Conservation (phyloP, 129 eudicot species). For the Flaveria sonorensis region DNA sequence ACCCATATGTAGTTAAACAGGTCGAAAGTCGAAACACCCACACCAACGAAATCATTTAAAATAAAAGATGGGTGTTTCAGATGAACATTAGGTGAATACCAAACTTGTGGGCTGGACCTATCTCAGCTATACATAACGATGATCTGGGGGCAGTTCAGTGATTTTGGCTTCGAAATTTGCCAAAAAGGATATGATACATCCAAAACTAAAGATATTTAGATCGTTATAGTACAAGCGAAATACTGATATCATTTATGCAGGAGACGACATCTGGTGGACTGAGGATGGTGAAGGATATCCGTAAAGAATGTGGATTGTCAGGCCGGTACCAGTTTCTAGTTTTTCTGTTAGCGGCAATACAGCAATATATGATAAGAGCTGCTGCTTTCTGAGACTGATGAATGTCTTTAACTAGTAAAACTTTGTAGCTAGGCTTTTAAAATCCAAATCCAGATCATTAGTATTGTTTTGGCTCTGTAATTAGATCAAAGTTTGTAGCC, state of each 20-base stretch:
- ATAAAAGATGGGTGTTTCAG: too few relatives aligned
- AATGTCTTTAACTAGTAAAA: constrained; percentile 21
- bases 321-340: constrained; percentile 39
- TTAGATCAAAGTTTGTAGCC: constrained; percentile 22
- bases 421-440: constrained; percentile 14
- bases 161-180: neutral
- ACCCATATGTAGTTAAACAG: neutral
- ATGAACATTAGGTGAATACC: too few relatives aligned
- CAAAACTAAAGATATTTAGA: neutral
- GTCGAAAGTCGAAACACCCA: neutral
- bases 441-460: constrained; percentile 21
- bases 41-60: neutral
- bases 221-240: neutral
- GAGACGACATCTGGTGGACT: constrained; percentile 80
- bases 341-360: constrained; percentile 31
- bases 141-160: neutral
- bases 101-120: too few relatives aligned
- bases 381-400: constrained; percentile 24
- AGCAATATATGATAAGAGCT: constrained; percentile 23
- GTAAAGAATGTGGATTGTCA: constrained; percentile 14
- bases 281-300: constrained; percentile 29
- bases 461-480: constrained; percentile 29
- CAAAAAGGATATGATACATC: neutral
- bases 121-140: neutral
- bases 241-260: constrained; percentile 38